phyloP scores from a whole-genome alignment of 768 basidiomycete genomes.

The Pisolithus microcarpus region DNA sequence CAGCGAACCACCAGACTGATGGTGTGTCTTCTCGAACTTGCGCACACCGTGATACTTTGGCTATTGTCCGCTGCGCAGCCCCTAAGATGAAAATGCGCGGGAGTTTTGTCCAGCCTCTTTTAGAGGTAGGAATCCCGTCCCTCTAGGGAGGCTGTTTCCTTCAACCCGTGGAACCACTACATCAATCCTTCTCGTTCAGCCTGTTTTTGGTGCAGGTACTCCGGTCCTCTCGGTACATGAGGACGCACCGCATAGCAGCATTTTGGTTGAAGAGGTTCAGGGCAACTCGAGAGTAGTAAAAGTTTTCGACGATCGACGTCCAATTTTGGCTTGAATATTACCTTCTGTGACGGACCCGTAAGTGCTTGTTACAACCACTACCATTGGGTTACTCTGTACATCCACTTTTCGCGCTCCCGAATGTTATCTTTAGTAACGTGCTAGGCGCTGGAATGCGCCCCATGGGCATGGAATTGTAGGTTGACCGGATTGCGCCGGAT shows the following conservation, averaged over 20 bases:
- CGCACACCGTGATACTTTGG: constrained; percentile 7
- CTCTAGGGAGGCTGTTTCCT: not conserved
- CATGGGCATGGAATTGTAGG: too few species aligned
- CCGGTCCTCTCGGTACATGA: not conserved
- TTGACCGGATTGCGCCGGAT: not conserved
- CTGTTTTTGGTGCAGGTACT: not conserved
- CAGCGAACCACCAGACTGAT: constrained; percentile 9
- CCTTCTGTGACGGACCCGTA: not conserved
- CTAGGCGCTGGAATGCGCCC: too few species aligned
- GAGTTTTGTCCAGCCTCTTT: constrained; percentile 7
- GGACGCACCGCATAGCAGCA: not conserved
- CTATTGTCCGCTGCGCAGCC: constrained; percentile 15
- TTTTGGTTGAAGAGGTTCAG: not conserved
- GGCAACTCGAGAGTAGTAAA: not conserved
- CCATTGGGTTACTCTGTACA: not conserved
- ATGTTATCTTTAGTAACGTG: too few species aligned
- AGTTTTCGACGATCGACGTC: not conserved
- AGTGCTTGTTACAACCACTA: not conserved
- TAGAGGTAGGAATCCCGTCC: not conserved
- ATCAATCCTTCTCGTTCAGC: not conserved
- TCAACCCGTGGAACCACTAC: not conserved
- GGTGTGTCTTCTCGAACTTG: constrained; percentile 4
- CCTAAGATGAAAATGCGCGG: constrained; percentile 18
- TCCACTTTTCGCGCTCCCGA: too few species aligned
- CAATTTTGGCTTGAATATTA: not conserved